These are phyloP conservation scores for Phytophthora megakarya DNA, from an alignment of 352 stramenopile genomes.

Conservation along the genomic window DNA sequence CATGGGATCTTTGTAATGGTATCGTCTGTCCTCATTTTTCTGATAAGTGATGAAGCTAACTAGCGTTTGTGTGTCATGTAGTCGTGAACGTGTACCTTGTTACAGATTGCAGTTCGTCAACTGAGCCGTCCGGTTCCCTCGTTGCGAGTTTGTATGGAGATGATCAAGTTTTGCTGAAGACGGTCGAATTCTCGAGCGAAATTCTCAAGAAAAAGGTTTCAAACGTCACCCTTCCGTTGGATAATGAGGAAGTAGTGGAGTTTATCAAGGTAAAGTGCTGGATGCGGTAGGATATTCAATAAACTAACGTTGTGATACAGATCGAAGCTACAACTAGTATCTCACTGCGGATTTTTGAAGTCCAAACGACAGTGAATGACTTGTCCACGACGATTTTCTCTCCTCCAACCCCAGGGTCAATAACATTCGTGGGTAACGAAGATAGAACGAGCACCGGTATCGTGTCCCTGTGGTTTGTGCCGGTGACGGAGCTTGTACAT, in stretches of 20 bases:
- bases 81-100: slow-evolving; percentile 42
- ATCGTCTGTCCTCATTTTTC: neutral
- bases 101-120: slow-evolving; percentile 13
- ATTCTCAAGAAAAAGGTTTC: slow-evolving; percentile 17
- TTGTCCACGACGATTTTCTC: slow-evolving; percentile 24
- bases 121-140: slow-evolving; percentile 3
- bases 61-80: slow-evolving; percentile 4
- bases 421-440: slow-evolving; percentile 19
- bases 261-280: slow-evolving; percentile 13
- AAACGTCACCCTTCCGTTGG: slow-evolving; percentile 19
- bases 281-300: neutral
- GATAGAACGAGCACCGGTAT: slow-evolving; percentile 17
- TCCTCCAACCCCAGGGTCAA: slow-evolving; percentile 12
- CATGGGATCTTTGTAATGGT: slow-evolving; percentile 52
- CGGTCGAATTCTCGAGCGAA: slow-evolving; percentile 7
- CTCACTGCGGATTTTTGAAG: slow-evolving; percentile 34
- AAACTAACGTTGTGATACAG: slow-evolving; percentile 6
- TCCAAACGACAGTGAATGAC: slow-evolving; percentile 42
- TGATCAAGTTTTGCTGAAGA: slow-evolving; percentile 20
- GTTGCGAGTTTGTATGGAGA: slow-evolving; percentile 30
- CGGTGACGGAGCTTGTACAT: slow-evolving; percentile 7
- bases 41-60: neutral
- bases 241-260: slow-evolving; percentile 6
- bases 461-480: slow-evolving; percentile 30
- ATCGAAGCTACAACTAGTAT: slow-evolving; percentile 19